Base-by-base conservation (phyloP, 1,284 basidiomycete species). In the Irpex sp. region DNA sequence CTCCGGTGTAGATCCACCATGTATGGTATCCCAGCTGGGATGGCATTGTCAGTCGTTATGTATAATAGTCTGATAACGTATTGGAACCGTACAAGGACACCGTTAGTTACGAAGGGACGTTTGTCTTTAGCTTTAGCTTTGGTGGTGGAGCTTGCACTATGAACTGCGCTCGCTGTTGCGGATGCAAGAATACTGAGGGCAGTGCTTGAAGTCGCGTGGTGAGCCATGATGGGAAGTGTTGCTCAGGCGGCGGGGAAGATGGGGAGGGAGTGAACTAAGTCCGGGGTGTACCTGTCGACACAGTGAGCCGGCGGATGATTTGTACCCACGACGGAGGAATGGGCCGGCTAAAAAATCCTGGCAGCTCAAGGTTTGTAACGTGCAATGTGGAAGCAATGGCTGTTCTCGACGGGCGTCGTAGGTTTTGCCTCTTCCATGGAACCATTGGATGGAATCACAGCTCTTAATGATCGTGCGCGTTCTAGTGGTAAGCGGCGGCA, bases 1-100 rank as follows among this genome's bases (percentile, higher is more conserved):
- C 53, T 23, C 59, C 58, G 19, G 67, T 57, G 14, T 63, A 49
- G 18, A 64, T 60, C 42, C 67, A 69, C 68, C 68, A 71, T 5
- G 51, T 16, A 35, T 56, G 21, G 16, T 57, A 18, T 18, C 47
- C 19, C 18, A 57, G 57, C 19, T 51, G n/a, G 36, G 51, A 48
- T n/a, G 47, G 16, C 18, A 36, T 33, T 33, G 28, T 33, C 7
- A 33, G 28, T 33, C 28, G 28, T 33, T 33, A 33, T 33, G 28
- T 33, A 33, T 33, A 33, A 33, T 33, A 33, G 28, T 33, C 5
- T 33, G 28, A 33, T 7, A 33, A 33, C n/a, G 16, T 8, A n/a
- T 16, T n/a, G 12, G 5, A 33, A 33, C 6, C 21, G 14, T 28
- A 28, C 56, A 14, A 57, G 8, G 18, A 23, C 56, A 16, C 39